These are phyloP conservation scores for Lithospermum erythrorhizon DNA, from an alignment of 257 asterid genomes.

Conservation along the genomic window DNA sequence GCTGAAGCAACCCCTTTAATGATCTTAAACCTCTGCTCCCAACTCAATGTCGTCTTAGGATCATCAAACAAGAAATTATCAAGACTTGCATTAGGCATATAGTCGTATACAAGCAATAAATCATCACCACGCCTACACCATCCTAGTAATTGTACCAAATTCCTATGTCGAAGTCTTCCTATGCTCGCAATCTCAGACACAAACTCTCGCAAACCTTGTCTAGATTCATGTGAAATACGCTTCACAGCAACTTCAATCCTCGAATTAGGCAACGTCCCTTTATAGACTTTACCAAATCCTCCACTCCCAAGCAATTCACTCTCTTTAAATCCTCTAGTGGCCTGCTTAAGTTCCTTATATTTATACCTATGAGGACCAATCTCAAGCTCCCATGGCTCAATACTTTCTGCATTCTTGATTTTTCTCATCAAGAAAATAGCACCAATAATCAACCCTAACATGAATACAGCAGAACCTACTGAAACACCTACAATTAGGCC, in stretches of 20 bases:
- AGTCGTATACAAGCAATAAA: constrained; percentile 56
- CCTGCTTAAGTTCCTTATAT: constrained; percentile 43
- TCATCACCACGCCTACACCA: constrained; percentile 65
- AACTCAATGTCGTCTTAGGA: constrained; percentile 23
- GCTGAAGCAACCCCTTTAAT: constrained; percentile 65
- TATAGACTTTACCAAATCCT: constrained; percentile 65
- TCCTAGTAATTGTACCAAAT: constrained; percentile 55
- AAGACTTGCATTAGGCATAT: constrained; percentile 70
- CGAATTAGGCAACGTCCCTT: constrained; percentile 30
- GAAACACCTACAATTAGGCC: constrained; percentile 17
- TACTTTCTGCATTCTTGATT: constrained; percentile 38
- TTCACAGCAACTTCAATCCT: constrained; percentile 49
- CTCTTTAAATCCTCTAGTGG: constrained; percentile 51
- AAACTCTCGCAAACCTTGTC: constrained; percentile 59
- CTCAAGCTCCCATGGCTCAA: constrained; percentile 70
- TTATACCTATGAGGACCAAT: constrained; percentile 60
- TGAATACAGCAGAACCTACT: constrained; percentile 6
- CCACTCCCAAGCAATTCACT: constrained; percentile 60
- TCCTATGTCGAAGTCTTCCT: constrained; percentile 59
- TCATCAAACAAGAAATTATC: constrained; percentile 40
- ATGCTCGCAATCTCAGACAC: constrained; percentile 57
- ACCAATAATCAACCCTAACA: constrained; percentile 11
- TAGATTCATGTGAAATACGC: constrained; percentile 52
- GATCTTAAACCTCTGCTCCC: constrained; percentile 55
- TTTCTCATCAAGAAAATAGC: constrained; percentile 15